Evolutionary conservation across 1,284 basidiomycete genomes (phyloP).

Genomic region (Rhodotorula sp.): DNA sequence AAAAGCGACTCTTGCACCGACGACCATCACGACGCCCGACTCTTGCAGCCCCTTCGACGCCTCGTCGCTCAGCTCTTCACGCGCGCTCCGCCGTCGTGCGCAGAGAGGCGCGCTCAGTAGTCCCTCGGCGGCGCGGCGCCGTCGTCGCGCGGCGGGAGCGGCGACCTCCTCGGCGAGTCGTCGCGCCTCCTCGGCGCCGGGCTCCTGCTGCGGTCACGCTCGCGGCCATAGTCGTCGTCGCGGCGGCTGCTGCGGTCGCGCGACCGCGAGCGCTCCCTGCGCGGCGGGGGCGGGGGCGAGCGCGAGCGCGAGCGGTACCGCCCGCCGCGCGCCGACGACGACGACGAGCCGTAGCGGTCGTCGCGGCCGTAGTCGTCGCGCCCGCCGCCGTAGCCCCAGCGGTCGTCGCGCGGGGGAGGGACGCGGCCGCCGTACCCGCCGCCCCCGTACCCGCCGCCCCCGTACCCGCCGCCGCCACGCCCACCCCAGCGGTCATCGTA

Average conservation of each 20-base stretch:
- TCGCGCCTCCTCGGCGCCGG: background rate
- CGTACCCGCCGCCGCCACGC: background rate
- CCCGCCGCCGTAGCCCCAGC: background rate
- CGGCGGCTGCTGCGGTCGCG: background rate
- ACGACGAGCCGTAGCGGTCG: conserved; percentile 2
- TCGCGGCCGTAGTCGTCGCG: conserved; percentile 1
- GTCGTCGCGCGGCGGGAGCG: too few species aligned
- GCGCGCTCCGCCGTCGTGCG: too few species aligned
- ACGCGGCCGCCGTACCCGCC: background rate
- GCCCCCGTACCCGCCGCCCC: conserved; percentile 1
- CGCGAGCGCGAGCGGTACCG: conserved; percentile 1
- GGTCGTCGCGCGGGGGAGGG: conserved; percentile 3
- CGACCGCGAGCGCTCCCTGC: background rate
- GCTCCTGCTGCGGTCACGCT: background rate
- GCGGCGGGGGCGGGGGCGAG: background rate
- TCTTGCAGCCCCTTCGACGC: too few species aligned
- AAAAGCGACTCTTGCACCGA: too few species aligned
- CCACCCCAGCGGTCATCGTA: background rate
- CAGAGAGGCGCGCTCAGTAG: too few species aligned
- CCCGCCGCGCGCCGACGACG: background rate
- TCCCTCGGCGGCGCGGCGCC: too few species aligned
- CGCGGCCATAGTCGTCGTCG: background rate
- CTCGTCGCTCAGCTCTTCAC: too few species aligned
- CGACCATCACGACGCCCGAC: too few species aligned
- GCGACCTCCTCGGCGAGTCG: too few species aligned